These are phyloP conservation scores for Diplodia mutila DNA, from an alignment of 2,329 filamentous ascomycete species.

Conservation along the genomic window DNA sequence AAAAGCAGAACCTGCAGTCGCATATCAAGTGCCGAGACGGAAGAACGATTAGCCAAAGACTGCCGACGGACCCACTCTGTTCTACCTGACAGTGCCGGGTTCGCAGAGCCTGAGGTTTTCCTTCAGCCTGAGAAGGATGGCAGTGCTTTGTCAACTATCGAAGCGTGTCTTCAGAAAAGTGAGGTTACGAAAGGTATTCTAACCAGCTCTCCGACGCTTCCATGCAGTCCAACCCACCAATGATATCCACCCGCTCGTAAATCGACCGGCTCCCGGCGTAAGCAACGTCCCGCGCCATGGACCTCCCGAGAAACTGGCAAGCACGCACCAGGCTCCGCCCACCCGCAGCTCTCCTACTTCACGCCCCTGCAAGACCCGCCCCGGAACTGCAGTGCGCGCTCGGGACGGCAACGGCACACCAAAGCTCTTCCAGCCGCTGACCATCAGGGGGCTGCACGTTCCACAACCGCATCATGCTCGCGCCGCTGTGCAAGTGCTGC, in stretches of 20 bases:
- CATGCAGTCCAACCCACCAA: no score
- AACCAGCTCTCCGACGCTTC: no score
- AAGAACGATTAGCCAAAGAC: no score
- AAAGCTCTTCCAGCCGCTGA: slow-evolving; percentile 63
- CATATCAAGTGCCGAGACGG: no score
- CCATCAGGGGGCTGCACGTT: slow-evolving; percentile 62
- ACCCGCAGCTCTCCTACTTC: slow-evolving; percentile 48
- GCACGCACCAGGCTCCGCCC: neutral
- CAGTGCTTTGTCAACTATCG: no score
- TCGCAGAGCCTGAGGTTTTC: no score
- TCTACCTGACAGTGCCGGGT: no score
- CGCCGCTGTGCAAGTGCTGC: slow-evolving; percentile 71
- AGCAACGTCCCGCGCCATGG: neutral
- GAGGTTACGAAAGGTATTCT: no score
- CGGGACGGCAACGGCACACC: slow-evolving; percentile 55
- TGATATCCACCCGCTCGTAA: neutral
- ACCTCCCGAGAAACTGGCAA: neutral
- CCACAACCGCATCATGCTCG: slow-evolving; percentile 68
- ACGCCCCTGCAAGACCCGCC: slow-evolving; percentile 52
- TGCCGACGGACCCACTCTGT: no score
- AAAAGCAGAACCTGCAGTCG: no score
- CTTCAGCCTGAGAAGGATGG: no score
- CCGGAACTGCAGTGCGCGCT: slow-evolving; percentile 49
- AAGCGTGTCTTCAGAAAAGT: no score
- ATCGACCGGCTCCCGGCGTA: neutral